Evolutionary conservation across 2,329 filamentous ascomycete species (phyloP).

Genomic region (Aureobasidium sp.): DNA sequence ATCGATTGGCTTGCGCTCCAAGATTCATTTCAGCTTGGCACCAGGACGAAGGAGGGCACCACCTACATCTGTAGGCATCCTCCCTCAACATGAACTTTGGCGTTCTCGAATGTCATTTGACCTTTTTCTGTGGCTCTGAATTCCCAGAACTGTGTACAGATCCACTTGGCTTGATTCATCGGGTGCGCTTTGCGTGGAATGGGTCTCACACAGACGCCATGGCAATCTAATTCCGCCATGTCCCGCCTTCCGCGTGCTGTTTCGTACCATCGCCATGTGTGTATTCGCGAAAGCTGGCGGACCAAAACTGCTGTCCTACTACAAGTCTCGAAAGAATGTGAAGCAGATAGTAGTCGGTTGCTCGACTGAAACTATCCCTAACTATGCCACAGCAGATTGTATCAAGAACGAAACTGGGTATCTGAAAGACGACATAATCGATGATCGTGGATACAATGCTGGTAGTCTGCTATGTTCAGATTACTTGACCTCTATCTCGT

Average conservation of each 20-base stretch:
- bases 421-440: background rate
- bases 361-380: background rate
- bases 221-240: background rate
- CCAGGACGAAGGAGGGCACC: background rate
- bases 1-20: conserved; percentile 1
- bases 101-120: conserved; percentile 1
- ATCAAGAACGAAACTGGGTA: background rate
- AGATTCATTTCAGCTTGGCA: background rate
- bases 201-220: background rate
- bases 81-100: background rate
- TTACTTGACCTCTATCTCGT: background rate
- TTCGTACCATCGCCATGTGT: background rate
- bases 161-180: background rate
- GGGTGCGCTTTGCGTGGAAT: background rate
- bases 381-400: background rate
- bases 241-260: background rate
- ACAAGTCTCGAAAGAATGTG: background rate
- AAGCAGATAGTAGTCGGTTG: background rate
- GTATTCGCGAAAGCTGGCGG: background rate
- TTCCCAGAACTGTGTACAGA: background rate
- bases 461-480: background rate
- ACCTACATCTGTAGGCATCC: background rate
- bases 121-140: background rate
- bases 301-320: background rate
- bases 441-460: background rate